These are phyloP conservation scores for Celoporthe dispersa DNA, from an alignment of 2,329 filamentous ascomycete genomes.

Conservation along the genomic window DNA sequence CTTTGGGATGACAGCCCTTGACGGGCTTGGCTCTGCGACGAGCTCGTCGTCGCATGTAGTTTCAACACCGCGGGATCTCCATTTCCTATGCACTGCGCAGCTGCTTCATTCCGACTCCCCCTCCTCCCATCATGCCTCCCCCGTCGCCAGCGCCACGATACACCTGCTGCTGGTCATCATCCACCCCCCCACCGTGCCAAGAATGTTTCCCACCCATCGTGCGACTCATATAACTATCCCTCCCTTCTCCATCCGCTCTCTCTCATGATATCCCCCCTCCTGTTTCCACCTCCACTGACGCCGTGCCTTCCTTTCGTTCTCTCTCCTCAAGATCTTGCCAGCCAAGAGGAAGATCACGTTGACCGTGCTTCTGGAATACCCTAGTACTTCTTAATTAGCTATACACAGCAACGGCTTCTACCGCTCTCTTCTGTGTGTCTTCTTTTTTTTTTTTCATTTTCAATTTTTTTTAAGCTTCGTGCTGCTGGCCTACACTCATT, in stretches of 20 bases:
- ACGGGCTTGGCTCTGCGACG: slow-evolving; percentile 19
- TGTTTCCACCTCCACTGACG: slow-evolving; percentile 23
- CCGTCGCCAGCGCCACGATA: slow-evolving; percentile 18
- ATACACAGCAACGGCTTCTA: slow-evolving; percentile 19
- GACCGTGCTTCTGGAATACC: slow-evolving; percentile 37
- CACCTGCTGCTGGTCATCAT: slow-evolving; percentile 6
- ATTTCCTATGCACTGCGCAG: slow-evolving; percentile 28
- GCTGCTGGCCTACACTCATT: slow-evolving; percentile 12
- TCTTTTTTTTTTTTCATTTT: slow-evolving; percentile 5
- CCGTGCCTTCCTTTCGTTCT: slow-evolving; percentile 28
- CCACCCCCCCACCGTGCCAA: slow-evolving; percentile 25
- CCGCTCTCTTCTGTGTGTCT: slow-evolving; percentile 24
- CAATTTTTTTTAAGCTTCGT: slow-evolving; percentile 1
- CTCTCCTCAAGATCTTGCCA: slow-evolving; percentile 33
- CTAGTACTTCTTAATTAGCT: slow-evolving; percentile 26
- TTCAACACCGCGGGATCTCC: slow-evolving; percentile 40
- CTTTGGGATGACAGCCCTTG: slow-evolving; percentile 10
- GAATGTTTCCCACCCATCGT: slow-evolving; percentile 14
- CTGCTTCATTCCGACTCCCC: slow-evolving; percentile 14
- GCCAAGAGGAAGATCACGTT: slow-evolving; percentile 40
- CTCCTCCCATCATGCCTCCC: slow-evolving; percentile 20
- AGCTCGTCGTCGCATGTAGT: slow-evolving; percentile 33
- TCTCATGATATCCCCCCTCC: slow-evolving; percentile 5
- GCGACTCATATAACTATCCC: slow-evolving; percentile 27
- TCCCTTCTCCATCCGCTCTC: slow-evolving; percentile 16